Evolutionary conservation across 2,329 filamentous ascomycete species (phyloP).

Genomic region (Teratosphaeria epicoccoides): DNA sequence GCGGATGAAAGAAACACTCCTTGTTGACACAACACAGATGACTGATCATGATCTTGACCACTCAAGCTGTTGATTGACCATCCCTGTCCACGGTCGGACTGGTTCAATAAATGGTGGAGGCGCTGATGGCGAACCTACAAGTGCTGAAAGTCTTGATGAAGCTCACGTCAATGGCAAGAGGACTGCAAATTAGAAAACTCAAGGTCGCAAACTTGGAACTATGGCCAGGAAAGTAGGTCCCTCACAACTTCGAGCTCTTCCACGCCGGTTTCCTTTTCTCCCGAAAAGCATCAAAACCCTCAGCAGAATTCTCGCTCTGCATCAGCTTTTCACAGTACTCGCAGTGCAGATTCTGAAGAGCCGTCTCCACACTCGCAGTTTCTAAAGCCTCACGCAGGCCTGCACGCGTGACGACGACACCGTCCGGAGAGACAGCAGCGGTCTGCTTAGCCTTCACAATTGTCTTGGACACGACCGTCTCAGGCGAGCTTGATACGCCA

Average conservation of each 20-base stretch:
- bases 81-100: too few species aligned
- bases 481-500: not conserved
- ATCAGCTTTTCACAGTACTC: slow-evolving; percentile 30
- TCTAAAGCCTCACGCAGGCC: slow-evolving; percentile 28
- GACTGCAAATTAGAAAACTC: too few species aligned
- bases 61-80: too few species aligned
- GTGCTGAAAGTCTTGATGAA: too few species aligned
- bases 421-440: slow-evolving; percentile 24
- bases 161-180: too few species aligned
- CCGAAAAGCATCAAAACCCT: slow-evolving; percentile 40
- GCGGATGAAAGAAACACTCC: too few species aligned
- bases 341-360: slow-evolving; percentile 29
- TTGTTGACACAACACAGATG: too few species aligned
- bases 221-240: too few species aligned
- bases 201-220: too few species aligned
- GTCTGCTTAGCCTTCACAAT: slow-evolving; percentile 23
- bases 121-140: too few species aligned
- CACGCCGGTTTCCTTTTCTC: slow-evolving; percentile 26
- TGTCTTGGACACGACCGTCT: slow-evolving; percentile 20
- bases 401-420: slow-evolving; percentile 26
- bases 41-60: too few species aligned
- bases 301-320: slow-evolving; percentile 35
- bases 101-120: too few species aligned
- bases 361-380: slow-evolving; percentile 27
- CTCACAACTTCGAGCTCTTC: slow-evolving; percentile 12